Percentiles rank a stretch among this genome's conserved stretches.
phyloP scores from a whole-genome alignment of 1,284 basidiomycete genomes.

The Sanguinoderma infundibulare region DNA sequence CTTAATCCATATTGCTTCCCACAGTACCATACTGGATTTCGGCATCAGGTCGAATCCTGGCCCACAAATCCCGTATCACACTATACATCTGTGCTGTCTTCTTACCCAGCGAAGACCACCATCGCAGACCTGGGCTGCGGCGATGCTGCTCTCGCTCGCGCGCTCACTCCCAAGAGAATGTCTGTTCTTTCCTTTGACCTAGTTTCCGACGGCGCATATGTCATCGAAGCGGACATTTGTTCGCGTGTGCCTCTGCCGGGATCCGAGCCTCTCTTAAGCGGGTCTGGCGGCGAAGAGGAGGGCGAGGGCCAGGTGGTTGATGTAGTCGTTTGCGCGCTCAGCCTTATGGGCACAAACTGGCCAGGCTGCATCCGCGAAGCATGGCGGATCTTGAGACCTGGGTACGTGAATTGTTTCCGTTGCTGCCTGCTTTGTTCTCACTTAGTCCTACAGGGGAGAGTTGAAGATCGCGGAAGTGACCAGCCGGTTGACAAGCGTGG shows the following conservation, averaged over 20 bases:
- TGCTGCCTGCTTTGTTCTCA: constrained; percentile 4
- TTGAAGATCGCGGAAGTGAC: constrained; percentile 96
- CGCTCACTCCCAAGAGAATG: constrained; percentile 70
- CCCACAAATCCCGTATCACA: constrained; percentile 87
- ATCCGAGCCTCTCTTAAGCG: constrained; percentile 48
- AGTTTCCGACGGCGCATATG: constrained; percentile 73
- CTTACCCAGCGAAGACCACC: constrained; percentile 68
- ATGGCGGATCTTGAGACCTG: constrained; percentile 81
- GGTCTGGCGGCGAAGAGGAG: constrained; percentile 27
- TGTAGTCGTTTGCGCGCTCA: constrained; percentile 91
- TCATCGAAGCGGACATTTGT: constrained; percentile 83
- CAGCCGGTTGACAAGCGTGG: constrained; percentile 79
- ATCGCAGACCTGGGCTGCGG: constrained; percentile 97
- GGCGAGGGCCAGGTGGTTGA: constrained; percentile 83
- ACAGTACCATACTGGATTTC: constrained; percentile 91
- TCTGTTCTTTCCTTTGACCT: constrained; percentile 84
- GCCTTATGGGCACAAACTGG: constrained; percentile 99
- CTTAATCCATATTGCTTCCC: neutral
- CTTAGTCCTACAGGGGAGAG: constrained; percentile 63
- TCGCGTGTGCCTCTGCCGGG: constrained; percentile 80
- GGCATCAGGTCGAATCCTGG: constrained; percentile 89
- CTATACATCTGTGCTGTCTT: constrained; percentile 66
- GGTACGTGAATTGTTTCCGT: constrained; percentile 55
- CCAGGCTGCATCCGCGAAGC: constrained; percentile 88
- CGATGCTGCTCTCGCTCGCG: constrained; percentile 86